Percentiles rank a stretch among this genome's conserved stretches.
Conservation (phyloP, 306 rosid species). For the Crotalaria pallida region DNA sequence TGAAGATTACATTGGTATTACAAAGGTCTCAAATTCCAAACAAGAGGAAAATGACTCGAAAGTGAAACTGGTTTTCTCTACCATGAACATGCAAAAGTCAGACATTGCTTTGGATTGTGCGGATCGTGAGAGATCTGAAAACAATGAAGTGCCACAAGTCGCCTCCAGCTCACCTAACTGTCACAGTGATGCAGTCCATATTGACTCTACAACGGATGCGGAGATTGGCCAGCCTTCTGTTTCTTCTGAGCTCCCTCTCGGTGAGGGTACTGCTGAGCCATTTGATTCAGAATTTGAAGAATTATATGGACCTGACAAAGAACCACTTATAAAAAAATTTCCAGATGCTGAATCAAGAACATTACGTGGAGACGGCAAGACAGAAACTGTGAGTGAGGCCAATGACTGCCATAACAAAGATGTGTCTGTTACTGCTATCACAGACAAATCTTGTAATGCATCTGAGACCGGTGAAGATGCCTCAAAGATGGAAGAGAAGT, state of each 20-base stretch:
- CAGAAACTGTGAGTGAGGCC: conserved; percentile 25
- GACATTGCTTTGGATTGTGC: conserved; percentile 31
- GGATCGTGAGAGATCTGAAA: conserved; percentile 30
- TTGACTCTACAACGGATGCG: conserved; percentile 26
- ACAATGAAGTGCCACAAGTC: conserved; percentile 34
- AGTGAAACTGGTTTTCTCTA: conserved; percentile 82
- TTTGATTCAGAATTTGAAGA: conserved; percentile 76
- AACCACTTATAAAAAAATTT: conserved; percentile 37
- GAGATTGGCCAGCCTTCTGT: conserved; percentile 40
- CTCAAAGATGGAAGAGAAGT: conserved; percentile 39
- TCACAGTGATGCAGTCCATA: conserved; percentile 19
- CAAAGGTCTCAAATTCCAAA: conserved; percentile 41
- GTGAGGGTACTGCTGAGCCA: conserved; percentile 59
- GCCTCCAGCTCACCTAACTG: conserved; percentile 37
- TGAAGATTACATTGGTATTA: conserved; percentile 72
- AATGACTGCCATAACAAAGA: conserved; percentile 23
- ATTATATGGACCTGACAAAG: conserved; percentile 82
- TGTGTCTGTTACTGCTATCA: conserved; percentile 15
- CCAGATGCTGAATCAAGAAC: conserved; percentile 37
- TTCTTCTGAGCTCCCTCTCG: conserved; percentile 40
- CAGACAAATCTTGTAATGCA: conserved; percentile 26
- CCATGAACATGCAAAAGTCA: conserved; percentile 43
- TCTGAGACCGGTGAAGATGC: conserved; percentile 28
- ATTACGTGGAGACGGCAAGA: conserved; percentile 25
- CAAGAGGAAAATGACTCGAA: conserved; percentile 59